Evolutionary conservation across 1,284 basidiomycete genomes (phyloP).

Genomic region (Melampsora americana): DNA sequence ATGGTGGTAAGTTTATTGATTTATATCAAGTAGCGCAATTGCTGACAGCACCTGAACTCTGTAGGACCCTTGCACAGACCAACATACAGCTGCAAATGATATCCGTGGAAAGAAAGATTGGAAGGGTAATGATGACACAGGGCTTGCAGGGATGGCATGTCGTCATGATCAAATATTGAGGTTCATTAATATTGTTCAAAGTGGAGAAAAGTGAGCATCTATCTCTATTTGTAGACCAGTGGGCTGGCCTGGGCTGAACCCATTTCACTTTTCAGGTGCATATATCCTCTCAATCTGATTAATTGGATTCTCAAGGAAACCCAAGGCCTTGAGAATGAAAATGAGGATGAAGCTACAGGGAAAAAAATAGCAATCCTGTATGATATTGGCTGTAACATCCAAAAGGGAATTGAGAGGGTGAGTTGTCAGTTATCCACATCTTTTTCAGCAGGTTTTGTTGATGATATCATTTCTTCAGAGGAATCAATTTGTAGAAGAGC

Average conservation of each 20-base stretch:
- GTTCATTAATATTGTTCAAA: not conserved
- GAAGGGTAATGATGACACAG: conserved; percentile 14
- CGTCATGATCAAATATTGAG: conserved; percentile 11
- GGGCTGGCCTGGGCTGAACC: too few species aligned
- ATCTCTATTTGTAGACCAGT: too few species aligned
- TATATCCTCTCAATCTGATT: too few species aligned
- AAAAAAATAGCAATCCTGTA: not conserved
- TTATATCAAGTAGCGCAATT: too few species aligned
- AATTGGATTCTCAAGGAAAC: too few species aligned
- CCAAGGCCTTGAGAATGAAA: too few species aligned
- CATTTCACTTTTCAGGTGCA: not conserved
- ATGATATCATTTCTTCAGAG: too few species aligned
- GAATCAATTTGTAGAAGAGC: not conserved
- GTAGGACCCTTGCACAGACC: conserved; percentile 5
- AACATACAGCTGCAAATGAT: conserved; percentile 9
- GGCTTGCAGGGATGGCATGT: not conserved
- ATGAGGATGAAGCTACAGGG: not conserved
- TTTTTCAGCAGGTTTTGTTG: too few species aligned
- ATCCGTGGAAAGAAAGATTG: not conserved
- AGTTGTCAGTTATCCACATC: too few species aligned
- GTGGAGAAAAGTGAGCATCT: conserved; percentile 8
- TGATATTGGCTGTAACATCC: conserved; percentile 3
- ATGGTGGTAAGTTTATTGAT: too few species aligned
- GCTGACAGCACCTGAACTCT: not conserved
- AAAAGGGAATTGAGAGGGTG: too few species aligned